A percentile compares a stretch with the other conserved stretches of the same genome.
phyloP scores from a whole-genome alignment of 257 asterid genomes.

The Ajuga chamaepitys region DNA sequence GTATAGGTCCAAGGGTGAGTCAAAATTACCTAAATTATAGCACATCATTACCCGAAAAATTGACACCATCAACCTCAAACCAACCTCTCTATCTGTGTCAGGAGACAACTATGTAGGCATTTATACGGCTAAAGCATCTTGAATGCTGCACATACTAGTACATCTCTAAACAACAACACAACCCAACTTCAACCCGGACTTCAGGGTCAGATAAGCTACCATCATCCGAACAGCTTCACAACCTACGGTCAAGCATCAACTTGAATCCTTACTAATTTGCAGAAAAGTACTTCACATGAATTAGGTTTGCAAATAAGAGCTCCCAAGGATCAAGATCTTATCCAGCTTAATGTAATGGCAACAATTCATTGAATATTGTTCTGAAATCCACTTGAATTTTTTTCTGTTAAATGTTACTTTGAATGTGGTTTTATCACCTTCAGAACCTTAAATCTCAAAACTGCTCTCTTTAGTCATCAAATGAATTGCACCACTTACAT shows the following conservation, averaged over 20 bases:
- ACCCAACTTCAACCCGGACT: background rate
- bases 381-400: background rate
- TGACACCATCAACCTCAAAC: background rate
- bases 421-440: background rate
- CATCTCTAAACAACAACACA: background rate
- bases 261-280: background rate
- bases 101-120: background rate
- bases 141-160: too few relatives aligned
- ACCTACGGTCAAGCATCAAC: background rate
- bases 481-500: background rate
- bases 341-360: background rate
- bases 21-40: background rate
- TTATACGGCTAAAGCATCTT: background rate
- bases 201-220: background rate
- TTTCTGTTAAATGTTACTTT: background rate
- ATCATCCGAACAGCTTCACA: background rate
- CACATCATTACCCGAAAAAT: background rate
- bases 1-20: background rate
- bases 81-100: background rate
- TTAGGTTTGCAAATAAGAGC: background rate
- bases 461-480: background rate
- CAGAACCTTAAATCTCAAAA: background rate
- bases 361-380: background rate
- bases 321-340: background rate
- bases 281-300: background rate